Percentiles rank a stretch among this genome's conserved stretches.
phyloP scores from a whole-genome alignment of 2,329 filamentous ascomycete genomes.

The Zalaria obscura region DNA sequence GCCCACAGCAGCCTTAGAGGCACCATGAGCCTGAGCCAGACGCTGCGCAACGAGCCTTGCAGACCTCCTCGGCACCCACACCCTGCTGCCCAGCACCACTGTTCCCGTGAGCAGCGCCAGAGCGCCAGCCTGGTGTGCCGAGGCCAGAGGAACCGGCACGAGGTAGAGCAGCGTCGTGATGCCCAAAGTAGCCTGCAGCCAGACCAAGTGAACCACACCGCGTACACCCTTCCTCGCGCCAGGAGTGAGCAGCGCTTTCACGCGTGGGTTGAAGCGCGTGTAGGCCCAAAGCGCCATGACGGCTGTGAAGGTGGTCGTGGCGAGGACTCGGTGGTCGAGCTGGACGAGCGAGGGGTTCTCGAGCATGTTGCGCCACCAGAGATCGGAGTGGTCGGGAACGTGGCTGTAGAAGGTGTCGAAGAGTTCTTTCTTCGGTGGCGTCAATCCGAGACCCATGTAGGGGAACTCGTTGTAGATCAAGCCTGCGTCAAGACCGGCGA shows the following conservation, averaged over 20 bases:
- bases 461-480: constrained; percentile 99
- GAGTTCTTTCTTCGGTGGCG: constrained; percentile 70
- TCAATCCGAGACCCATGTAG: constrained; percentile 74
- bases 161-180: constrained; percentile 89
- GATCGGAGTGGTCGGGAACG: constrained; percentile 60
- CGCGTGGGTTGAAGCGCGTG: constrained; percentile 49
- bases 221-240: constrained; percentile 58
- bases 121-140: constrained; percentile 83
- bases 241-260: constrained; percentile 43
- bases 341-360: constrained; percentile 95
- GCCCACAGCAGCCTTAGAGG: constrained; percentile 5
- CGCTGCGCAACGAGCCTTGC: constrained; percentile 14
- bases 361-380: constrained; percentile 95
- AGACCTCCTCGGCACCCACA: constrained; percentile 51
- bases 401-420: constrained; percentile 78
- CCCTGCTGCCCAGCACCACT: constrained; percentile 61
- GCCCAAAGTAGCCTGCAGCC: constrained; percentile 69
- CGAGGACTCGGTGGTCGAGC: constrained; percentile 86
- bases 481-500: constrained; percentile 88
- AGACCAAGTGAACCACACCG: constrained; percentile 71
- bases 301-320: constrained; percentile 73
- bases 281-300: constrained; percentile 73
- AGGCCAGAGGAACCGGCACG: constrained; percentile 76
- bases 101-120: constrained; percentile 73
- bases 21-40: constrained; percentile 5